Evolutionary conservation across 768 basidiomycete genomes (phyloP).

Genomic region (Leccinum uliginosum): DNA sequence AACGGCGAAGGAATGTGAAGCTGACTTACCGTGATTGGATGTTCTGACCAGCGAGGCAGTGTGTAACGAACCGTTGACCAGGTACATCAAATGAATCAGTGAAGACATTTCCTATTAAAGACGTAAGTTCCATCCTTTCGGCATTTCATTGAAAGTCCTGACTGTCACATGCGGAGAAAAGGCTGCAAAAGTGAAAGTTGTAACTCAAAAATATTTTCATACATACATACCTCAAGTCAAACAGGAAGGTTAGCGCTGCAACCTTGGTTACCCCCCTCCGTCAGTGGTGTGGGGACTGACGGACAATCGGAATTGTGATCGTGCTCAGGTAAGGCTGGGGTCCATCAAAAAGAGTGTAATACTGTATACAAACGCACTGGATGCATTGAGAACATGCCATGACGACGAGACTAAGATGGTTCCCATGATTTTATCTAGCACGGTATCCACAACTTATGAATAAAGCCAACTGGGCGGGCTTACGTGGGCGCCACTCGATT

Average conservation of each 20-base stretch:
- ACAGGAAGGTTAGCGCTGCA: neutral
- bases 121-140: slow-evolving; percentile 4
- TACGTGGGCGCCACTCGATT: slow-evolving; percentile 20
- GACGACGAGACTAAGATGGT: slow-evolving; percentile 17
- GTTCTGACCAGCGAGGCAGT: slow-evolving; percentile 8
- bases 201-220: slow-evolving; percentile 2
- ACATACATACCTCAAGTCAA: slow-evolving; percentile 5
- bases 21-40: slow-evolving; percentile 2
- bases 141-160: slow-evolving; percentile 6
- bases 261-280: neutral
- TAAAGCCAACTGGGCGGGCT: slow-evolving; percentile 11
- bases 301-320: neutral
- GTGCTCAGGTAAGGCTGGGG: neutral
- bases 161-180: slow-evolving; percentile 16
- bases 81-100: slow-evolving; percentile 18
- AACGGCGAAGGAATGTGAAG: neutral
- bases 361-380: neutral
- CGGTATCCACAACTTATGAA: slow-evolving; percentile 12
- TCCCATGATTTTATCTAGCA: slow-evolving; percentile 1
- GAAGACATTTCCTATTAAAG: slow-evolving; percentile 13
- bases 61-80: slow-evolving; percentile 13
- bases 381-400: slow-evolving; percentile 6
- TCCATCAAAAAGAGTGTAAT: neutral
- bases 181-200: slow-evolving; percentile 9
- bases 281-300: neutral